Evolutionary conservation across 139 green algal genomes (phyloP).

Genomic region (Micractinium conductrix): DNA sequence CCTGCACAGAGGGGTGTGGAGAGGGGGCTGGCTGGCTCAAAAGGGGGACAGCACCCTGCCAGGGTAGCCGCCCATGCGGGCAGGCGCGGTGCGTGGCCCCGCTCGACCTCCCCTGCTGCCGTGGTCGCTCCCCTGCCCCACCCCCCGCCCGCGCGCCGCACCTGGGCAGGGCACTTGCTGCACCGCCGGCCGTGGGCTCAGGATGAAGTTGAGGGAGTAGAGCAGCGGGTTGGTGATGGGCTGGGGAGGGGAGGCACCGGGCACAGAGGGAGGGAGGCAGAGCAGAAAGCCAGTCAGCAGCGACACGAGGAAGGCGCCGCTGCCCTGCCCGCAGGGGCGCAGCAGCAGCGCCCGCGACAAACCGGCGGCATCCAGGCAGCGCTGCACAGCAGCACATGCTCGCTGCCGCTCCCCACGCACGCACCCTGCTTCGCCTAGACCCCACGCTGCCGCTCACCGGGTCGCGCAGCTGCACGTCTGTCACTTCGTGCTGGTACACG

Average conservation of each 20-base stretch:
- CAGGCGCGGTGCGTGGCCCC: not conserved
- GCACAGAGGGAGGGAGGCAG: not conserved
- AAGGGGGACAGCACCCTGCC: too few relatives aligned
- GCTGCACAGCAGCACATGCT: not conserved
- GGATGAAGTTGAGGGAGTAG: constrained; percentile 43
- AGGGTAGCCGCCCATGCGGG: too few relatives aligned
- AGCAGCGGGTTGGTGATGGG: constrained; percentile 50
- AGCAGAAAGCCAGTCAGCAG: not conserved
- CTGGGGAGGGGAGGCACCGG: not conserved
- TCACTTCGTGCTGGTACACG: constrained; percentile 91
- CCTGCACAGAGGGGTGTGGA: not conserved
- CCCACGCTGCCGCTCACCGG: constrained; percentile 30
- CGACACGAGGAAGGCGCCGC: too few relatives aligned
- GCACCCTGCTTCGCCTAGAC: not conserved
- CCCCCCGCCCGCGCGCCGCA: not conserved
- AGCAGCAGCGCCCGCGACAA: too few relatives aligned
- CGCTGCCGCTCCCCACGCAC: not conserved
- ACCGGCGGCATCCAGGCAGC: not conserved
- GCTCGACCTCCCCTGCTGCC: not conserved
- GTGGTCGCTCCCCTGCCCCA: not conserved
- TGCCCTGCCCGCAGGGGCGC: too few relatives aligned
- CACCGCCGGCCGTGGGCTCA: constrained; percentile 6
- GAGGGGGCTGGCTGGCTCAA: not conserved
- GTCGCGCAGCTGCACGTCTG: constrained; percentile 86
- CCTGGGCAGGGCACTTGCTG: constrained; percentile 46